Conservation (phyloP, 2,329 filamentous ascomycete species). For the Emmonsia crescens region DNA sequence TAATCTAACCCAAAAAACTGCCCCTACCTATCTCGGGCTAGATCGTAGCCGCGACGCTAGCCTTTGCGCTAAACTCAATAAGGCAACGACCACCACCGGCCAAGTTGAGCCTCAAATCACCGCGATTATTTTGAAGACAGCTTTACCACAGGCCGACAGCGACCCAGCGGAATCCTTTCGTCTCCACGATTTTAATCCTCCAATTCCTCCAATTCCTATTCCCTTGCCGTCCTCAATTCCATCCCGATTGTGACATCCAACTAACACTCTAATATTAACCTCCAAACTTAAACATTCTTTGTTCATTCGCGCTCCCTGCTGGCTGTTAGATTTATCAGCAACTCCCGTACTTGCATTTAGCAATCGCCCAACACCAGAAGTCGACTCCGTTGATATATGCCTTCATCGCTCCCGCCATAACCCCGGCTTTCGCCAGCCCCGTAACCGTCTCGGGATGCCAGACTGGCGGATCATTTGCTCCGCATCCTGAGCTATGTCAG, state of each 20-base stretch:
- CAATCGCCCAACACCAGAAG: not conserved
- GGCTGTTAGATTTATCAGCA: not conserved
- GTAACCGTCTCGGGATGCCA: conserved; percentile 7
- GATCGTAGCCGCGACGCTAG: not conserved
- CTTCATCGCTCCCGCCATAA: not conserved
- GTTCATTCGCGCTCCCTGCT: not conserved
- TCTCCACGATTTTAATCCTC: not conserved
- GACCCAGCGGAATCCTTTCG: not conserved
- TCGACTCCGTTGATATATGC: conserved; percentile 2
- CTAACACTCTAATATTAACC: not conserved
- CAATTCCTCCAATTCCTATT: not conserved
- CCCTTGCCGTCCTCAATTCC: not conserved
- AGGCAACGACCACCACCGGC: not conserved
- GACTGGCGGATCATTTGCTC: conserved; percentile 1
- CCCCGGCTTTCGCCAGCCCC: conserved; percentile 1
- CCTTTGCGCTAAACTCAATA: not conserved
- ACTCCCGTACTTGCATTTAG: not conserved
- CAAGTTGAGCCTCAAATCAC: not conserved
- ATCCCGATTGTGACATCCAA: not conserved
- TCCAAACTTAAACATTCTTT: not conserved
- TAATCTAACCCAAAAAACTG: not conserved
- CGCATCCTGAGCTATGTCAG: conserved; percentile 50
- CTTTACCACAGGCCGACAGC: not conserved
- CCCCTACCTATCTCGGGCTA: too few species aligned
- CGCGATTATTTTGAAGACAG: not conserved